Evolutionary conservation across 202 grass and related monocot genomes (phyloP), one percentile per base, ranked within the genome.

Genomic region (Cymbopogon flexuosus): DNA sequence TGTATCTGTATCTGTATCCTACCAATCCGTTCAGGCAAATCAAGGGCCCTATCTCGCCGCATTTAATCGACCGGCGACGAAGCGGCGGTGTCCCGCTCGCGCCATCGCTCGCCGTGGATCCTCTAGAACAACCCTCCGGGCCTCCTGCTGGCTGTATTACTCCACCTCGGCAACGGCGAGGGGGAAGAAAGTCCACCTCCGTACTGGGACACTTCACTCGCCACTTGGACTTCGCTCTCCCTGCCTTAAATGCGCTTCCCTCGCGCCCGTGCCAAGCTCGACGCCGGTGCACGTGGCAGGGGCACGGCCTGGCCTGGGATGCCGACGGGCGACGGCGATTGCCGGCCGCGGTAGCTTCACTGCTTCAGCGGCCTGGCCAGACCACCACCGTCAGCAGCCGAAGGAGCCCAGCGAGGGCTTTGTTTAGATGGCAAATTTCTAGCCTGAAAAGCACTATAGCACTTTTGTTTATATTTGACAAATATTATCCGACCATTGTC

Each of bases 1-100:
- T 5, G 52, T 34, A 34, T 27, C 33, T 34, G 33, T 24, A 56
- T 56, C 8, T 39, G 22, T 19, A 75, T 89, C 65, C 65, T 27
- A 72, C 72, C 72, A 22, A 58, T 78, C 63, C 72, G 75, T 77
- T 81, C 72, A 76, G 65, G 87, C 82, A 82, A 46, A 77, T 76
- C 65, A 76, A 36, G 63, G 65, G 31, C 29, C 72, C 75, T 31
- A 34, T 73, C 82, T 42, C 58, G 39, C 30, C n/a, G 78, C 65
- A 85, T 85, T 85, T 51, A 89, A 16, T 66, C 65, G 5, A 8
- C 40, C 63, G 46, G 43, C 39, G 41, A 43, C 43, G 47, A 78
- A 49, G 77, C 16, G 15, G 78, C 15, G 56, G 18, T 45, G 56
- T 10, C 76, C 57, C 14, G 10, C 41, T 6, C 14, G 10, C 31